phyloP scores from a whole-genome alignment of 2,329 filamentous ascomycete genomes.

The Pseudogymnoascus sp. region DNA sequence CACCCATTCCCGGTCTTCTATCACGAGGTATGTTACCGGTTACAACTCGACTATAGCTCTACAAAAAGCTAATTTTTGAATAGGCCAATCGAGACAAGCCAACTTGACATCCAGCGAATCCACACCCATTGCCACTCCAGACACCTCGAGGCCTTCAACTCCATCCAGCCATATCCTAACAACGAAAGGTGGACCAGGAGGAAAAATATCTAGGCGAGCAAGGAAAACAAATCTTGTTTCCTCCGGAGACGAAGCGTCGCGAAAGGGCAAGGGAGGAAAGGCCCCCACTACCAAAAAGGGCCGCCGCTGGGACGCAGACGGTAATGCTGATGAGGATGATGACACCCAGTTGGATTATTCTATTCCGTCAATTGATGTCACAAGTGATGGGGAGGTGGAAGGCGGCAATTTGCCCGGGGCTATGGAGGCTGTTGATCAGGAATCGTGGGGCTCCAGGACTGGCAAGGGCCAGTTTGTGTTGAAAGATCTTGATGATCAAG shows the following conservation, averaged over 20 bases:
- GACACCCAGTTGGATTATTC: constrained; percentile 84
- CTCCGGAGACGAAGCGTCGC: constrained; percentile 72
- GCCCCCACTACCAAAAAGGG: constrained; percentile 66
- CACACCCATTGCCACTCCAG: constrained; percentile 62
- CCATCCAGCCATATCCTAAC: constrained; percentile 61
- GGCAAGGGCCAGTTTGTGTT: constrained; percentile 87
- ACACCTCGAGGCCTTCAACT: constrained; percentile 71
- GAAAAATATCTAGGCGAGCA: constrained; percentile 72
- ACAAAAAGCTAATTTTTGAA: constrained; percentile 7
- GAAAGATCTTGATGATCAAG: constrained; percentile 87
- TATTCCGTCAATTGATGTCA: constrained; percentile 43
- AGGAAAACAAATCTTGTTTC: constrained; percentile 60
- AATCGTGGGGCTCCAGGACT: constrained; percentile 77
- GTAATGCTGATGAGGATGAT: constrained; percentile 72
- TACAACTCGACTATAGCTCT: background rate
- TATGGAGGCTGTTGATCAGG: constrained; percentile 67
- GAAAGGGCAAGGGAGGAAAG: constrained; percentile 47
- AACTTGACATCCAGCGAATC: constrained; percentile 42
- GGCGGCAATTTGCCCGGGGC: constrained; percentile 44
- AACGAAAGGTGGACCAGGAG: constrained; percentile 65
- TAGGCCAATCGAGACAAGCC: constrained; percentile 24
- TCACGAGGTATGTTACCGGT: constrained; percentile 19
- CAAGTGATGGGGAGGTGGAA: constrained; percentile 42
- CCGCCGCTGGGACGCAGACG: constrained; percentile 87
- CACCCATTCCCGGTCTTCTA: constrained; percentile 34